Percentiles rank a stretch among this genome's conserved stretches.
These are phyloP conservation scores for Dendrocalamus latiflorus DNA, from an alignment of 202 grass and related monocot species.

Conservation along the genomic window DNA sequence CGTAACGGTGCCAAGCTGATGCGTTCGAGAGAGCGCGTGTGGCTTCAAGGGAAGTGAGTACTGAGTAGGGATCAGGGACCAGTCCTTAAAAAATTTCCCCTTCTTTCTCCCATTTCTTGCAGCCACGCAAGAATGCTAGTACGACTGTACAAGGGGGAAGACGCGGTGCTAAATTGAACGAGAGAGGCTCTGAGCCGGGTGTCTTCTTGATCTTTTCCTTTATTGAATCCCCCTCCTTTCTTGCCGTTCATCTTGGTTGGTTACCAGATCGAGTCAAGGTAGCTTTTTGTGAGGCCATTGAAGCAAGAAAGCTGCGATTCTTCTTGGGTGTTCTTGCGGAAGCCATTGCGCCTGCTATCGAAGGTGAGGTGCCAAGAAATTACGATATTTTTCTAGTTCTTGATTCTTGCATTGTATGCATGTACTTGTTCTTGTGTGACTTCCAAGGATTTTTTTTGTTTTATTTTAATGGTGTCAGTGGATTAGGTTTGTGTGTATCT, in stretches of 20 bases:
- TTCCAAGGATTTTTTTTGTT: not conserved
- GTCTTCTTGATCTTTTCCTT: constrained; percentile 10
- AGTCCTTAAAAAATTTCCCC: not conserved
- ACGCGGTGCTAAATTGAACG: constrained; percentile 7
- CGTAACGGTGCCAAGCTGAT: not conserved
- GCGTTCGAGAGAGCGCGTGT: not conserved
- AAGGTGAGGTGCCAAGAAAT: not conserved
- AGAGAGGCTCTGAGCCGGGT: constrained; percentile 27
- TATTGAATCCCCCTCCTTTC: constrained; percentile 8
- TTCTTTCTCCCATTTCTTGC: not conserved
- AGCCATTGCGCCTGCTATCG: not conserved
- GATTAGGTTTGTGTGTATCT: constrained; percentile 1
- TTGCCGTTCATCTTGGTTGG: constrained; percentile 14
- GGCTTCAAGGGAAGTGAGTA: not conserved
- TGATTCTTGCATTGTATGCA: not conserved
- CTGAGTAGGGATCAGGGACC: not conserved
- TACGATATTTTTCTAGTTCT: not conserved
- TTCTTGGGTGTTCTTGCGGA: not conserved
- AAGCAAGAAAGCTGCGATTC: not conserved
- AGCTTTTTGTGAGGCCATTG: not conserved
- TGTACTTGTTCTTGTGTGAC: not conserved
- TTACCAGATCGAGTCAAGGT: not conserved
- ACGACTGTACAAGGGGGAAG: not conserved
- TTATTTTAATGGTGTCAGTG: not conserved
- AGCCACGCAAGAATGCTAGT: not conserved